Base-by-base conservation (phyloP, 805 yeast species). In the Pichia paraexigua region DNA sequence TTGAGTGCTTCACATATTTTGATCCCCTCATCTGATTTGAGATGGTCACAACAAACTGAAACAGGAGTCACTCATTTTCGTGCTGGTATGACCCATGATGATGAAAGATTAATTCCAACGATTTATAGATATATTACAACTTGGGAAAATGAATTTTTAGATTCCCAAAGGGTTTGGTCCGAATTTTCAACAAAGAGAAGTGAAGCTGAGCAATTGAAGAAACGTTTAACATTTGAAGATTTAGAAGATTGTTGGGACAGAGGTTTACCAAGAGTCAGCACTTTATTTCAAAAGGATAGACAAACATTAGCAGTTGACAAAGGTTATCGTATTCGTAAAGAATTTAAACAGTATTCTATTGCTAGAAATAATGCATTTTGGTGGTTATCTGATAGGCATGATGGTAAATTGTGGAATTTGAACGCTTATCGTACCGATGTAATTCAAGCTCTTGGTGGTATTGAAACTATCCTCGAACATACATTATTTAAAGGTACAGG, bases 101-200 rank as follows among this genome's bases (percentile, higher is more conserved):
- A 87, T 58, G 83, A 80, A 45, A 83, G 87, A 60, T 68, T 85
- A 60, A 90, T 94, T 51, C 99, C 99, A 17, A 94, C 97, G 0
- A 78, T 94, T 20, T 94, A 90, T 75, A 74, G 98, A 59, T 94
- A 94, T 65, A 80, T 94, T 45, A 83, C 96, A 0, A 80, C 96
- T 0, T 94, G 99, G 99, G 99, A 94, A 63, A 85, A 94, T 57
- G 99, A 94, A 65, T 89, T 92, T 62, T 61, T 83, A 45, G 99
- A 94, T 59, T 91, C 98, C 1, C 95, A 89, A 65, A 75, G 97
- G 52, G 99, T 92, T 3, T 94, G 99, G 99, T 89, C 96, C 0
- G 99, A 94, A 57, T 94, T 91, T 70, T 94, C 97, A 0, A 78
- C 86, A 52, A 90, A 89, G 63, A 76, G 97, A 46, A 85, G 80